Evolutionary conservation across 2,329 filamentous ascomycete genomes (phyloP).

Genomic region (Aspergillus caelatus): DNA sequence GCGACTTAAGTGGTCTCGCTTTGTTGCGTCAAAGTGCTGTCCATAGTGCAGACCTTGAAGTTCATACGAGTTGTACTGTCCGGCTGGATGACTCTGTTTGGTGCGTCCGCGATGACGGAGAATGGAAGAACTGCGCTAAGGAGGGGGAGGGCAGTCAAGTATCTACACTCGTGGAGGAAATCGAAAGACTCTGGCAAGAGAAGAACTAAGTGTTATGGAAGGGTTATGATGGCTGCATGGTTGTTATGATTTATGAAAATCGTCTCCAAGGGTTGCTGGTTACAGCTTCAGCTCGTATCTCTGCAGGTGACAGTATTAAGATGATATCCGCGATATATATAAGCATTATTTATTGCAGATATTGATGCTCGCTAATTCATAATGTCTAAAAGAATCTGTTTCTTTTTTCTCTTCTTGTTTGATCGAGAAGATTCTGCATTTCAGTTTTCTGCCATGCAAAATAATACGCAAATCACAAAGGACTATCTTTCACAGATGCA

Average conservation of each 20-base stretch:
- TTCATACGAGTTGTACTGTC: conserved; percentile 76
- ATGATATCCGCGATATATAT: neutral
- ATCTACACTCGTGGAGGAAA: conserved; percentile 70
- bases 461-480: neutral
- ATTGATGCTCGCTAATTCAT: neutral
- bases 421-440: neutral
- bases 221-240: neutral
- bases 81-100: conserved; percentile 77
- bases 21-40: conserved; percentile 50
- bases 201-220: conserved; percentile 25
- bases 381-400: neutral
- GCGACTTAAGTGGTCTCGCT: conserved; percentile 49
- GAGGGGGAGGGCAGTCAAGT: conserved; percentile 56
- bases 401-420: neutral
- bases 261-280: neutral
- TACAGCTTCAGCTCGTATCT: neutral
- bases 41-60: conserved; percentile 61
- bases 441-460: neutral
- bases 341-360: neutral
- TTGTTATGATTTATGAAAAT: neutral
- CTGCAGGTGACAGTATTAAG: neutral
- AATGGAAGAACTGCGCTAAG: conserved; percentile 79
- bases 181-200: conserved; percentile 68
- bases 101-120: conserved; percentile 77
- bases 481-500: neutral